Evolutionary conservation across 306 rosid genomes (phyloP), one percentile per base, ranked within the genome.

Genomic region (Cicer arietinum): DNA sequence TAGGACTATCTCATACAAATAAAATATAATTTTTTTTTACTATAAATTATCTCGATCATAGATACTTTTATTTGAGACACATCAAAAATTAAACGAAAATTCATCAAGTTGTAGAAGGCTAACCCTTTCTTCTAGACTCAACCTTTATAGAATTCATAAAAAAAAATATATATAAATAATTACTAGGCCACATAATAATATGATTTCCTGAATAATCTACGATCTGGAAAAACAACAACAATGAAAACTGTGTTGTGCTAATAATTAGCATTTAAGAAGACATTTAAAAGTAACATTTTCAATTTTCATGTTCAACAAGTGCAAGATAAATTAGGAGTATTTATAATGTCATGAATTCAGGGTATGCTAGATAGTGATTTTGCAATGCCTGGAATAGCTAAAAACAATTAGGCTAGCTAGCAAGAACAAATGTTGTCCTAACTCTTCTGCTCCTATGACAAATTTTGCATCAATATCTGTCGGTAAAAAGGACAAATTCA

Each of bases 391-490:
- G 10, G 20, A 69, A 12, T 61, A 62, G 67, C 42, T 25, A 43
- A 7, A 71, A 53, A 42, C n/a, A 57, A 57, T 35, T 9, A 68
- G 13, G 59, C 30, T 35, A 17, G 18, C 61, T 59, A 69, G 18
- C 44, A 63, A 79, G 39, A 71, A 52, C 73, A 53, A 62, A 40
- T 39, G 71, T 67, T 22, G 47, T 39, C 25, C 48, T 20, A 67
- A 74, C 73, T 39, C 71, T 59, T 68, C 65, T 37, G 2, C 9
- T 14, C 16, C 73, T 62, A 42, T 69, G 11, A 40, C 76, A 72
- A 48, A 66, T 57, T 77, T 77, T 59, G 39, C 30, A 69, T 56
- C 17, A 79, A 61, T 63, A 72, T 50, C 17, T 30, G 62, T 40
- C 69, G 46, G 30, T 20, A 48, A 20, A 62, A 61, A 30, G 41